Evolutionary conservation across 1,284 basidiomycete species (phyloP), one percentile per base, ranked within the genome.

Genomic region (Heterobasidion occidentale): DNA sequence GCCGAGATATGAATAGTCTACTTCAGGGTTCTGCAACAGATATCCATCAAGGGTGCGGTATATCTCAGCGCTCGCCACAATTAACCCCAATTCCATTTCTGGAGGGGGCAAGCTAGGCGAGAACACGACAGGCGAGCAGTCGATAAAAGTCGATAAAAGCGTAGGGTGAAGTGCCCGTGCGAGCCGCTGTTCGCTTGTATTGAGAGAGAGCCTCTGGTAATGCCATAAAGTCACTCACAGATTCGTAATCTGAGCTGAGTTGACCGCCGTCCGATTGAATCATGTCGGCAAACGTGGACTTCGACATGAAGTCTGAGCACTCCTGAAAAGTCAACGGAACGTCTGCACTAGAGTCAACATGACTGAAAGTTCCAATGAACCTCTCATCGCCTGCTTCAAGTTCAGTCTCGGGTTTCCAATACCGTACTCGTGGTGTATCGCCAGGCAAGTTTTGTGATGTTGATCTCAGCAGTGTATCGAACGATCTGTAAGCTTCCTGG

Each of bases 81-180:
- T 77, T 50, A 90, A 77, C 51, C 82, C 78, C 11, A 88, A 67
- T 57, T 92, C 84, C 1, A 75, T 76, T 57, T 85, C 84, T 9
- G 80, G 70, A 2, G 80, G 77, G 34, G 67, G 74, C 20, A 71
- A 70, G 58, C 77, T 77, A 0, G 86, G 86, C 8, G 84, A 79
- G 69, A 95, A 94, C 2, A 89, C 89, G 9, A 80, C 67, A 1
- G 94, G 90, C 1, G 92, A 91, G 59, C 83, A 82, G 68, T 97
- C 94, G 20, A 97, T 78, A 68, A 93, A 92, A 0, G 88, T 87
- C 7, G 91, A 84, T 1, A 91, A 74, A 6, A 97, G 73, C 3
- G 86, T 86, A 0, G 90, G 77, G 63, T 93, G 81, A 15, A 97
- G 71, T 7, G 85, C 81, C 44, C 76, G 71, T 50, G 76, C 74